Evolutionary conservation across 768 basidiomycete species (phyloP).

Genomic region (Gelatoporia subvermispora): DNA sequence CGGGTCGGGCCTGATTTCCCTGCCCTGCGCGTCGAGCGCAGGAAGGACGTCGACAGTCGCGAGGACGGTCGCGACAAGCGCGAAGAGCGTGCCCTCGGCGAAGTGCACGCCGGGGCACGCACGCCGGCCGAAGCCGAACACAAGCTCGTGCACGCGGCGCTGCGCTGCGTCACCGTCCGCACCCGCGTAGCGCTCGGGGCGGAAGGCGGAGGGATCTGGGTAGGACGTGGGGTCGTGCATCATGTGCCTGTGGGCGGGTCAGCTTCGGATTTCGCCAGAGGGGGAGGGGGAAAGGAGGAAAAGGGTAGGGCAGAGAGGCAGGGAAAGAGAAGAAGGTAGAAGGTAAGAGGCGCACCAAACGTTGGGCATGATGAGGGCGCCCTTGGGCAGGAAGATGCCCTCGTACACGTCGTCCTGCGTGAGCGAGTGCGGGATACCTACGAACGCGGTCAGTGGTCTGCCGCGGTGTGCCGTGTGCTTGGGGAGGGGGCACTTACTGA

Average conservation of each 20-base stretch:
- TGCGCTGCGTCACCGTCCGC: constrained; percentile 22
- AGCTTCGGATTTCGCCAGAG: background rate
- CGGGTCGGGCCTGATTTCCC: background rate
- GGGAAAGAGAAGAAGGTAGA: no score
- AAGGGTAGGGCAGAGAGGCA: background rate
- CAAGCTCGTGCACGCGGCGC: constrained; percentile 11
- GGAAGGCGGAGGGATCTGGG: constrained; percentile 28
- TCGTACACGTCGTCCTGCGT: constrained; percentile 37
- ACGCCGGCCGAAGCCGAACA: constrained; percentile 32
- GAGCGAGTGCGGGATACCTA: constrained; percentile 34
- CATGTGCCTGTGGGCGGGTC: constrained; percentile 6
- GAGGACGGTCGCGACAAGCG: constrained; percentile 2
- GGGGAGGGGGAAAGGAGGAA: background rate
- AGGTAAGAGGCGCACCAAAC: constrained; percentile 23
- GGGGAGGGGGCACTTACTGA: background rate
- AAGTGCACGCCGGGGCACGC: constrained; percentile 4
- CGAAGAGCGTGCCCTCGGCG: constrained; percentile 5
- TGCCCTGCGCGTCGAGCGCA: constrained; percentile 2
- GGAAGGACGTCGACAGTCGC: constrained; percentile 2
- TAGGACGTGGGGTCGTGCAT: constrained; percentile 29
- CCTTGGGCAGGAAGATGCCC: constrained; percentile 37
- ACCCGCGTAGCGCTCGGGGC: constrained; percentile 24
- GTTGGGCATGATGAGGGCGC: constrained; percentile 36
- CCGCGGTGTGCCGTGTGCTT: background rate
- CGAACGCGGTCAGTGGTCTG: no score